Evolutionary conservation across 495 filamentous ascomycete species (phyloP), one percentile per base, ranked within the genome.

Genomic region (Staphylotrichum longicolle): DNA sequence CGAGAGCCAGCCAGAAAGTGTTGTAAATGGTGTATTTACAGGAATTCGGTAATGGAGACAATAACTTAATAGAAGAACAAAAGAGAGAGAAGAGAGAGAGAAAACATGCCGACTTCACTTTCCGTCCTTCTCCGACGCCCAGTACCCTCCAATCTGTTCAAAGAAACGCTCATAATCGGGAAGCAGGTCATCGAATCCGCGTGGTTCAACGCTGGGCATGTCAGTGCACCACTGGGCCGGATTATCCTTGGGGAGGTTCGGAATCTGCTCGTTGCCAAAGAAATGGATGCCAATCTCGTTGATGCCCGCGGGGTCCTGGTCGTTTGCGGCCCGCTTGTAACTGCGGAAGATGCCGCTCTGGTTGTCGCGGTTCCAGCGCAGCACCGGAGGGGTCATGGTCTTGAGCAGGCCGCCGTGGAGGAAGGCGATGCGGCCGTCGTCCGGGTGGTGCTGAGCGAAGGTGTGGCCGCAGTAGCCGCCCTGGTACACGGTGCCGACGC

Each of bases 351-450:
- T 53, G 8, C 58, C 58, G 20, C 58, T 49, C 3, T 20, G 27
- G 8, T 44, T 10, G 39, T 53, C 48, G 11, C 15, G 34, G 47
- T 60, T 60, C 58, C 58, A 60, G 3, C n/a, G 48, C 12, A 60
- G 33, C 15, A 53, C 48, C 47, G 52, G 48, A 6, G 39, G 57
- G 10, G 57, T 20, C 3, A 15, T 27, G n/a, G 14, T 40, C 47
- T 60, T 60, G 47, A 15, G 27, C 10, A 53, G 39, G 15, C 57
- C 57, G 15, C 57, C 57, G 37, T 60, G 57, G 10, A 60, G n/a
- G 39, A 60, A 60, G 7, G 57, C 57, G 20, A 60, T n/a, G 6
- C 48, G 57, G 37, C 30, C 47, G 57, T 60, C 57, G 57, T 60
- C 57, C n/a, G 57, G 57, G 48, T 60, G 57, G 57, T 60, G 39